phyloP scores from a whole-genome alignment of 768 basidiomycete genomes.

The Hirschioporus abietinus region DNA sequence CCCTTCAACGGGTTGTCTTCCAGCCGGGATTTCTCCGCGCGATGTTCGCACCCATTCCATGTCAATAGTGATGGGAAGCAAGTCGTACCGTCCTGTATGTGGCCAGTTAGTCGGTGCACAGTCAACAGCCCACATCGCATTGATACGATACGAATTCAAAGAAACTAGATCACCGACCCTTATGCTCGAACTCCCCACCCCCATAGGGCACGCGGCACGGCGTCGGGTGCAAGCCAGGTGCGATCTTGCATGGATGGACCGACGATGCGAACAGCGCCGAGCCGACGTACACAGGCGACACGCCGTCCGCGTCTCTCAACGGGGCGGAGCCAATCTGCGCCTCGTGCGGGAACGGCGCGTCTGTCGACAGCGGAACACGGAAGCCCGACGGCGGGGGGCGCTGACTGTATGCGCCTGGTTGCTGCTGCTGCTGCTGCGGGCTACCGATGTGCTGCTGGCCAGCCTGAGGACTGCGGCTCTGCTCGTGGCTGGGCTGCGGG shows the following conservation, averaged over 20 bases:
- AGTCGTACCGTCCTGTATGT: slow-evolving; percentile 45
- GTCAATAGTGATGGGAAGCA: slow-evolving; percentile 60
- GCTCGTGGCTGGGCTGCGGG: slow-evolving; percentile 6
- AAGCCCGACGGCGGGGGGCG: slow-evolving; percentile 55
- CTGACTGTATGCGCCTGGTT: slow-evolving; percentile 7
- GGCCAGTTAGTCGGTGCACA: background rate
- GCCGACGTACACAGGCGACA: slow-evolving; percentile 62
- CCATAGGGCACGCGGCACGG: slow-evolving; percentile 57
- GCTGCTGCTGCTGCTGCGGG: slow-evolving; percentile 1
- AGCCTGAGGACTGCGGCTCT: background rate
- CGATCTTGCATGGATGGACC: slow-evolving; percentile 84
- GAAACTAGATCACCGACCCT: slow-evolving; percentile 27
- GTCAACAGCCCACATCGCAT: background rate
- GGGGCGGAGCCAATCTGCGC: slow-evolving; percentile 44
- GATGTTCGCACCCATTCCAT: slow-evolving; percentile 75
- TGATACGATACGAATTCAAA: background rate
- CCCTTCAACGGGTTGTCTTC: slow-evolving; percentile 59
- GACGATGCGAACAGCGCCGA: slow-evolving; percentile 60
- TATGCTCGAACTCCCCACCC: slow-evolving; percentile 53
- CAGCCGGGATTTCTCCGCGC: slow-evolving; percentile 53
- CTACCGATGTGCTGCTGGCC: background rate
- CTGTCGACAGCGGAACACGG: slow-evolving; percentile 49
- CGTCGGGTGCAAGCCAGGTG: slow-evolving; percentile 42
- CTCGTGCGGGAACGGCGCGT: slow-evolving; percentile 37
- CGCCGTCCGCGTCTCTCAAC: slow-evolving; percentile 51